Conservation (phyloP, 2,329 filamentous ascomycete genomes). For the Fusarium sp. region DNA sequence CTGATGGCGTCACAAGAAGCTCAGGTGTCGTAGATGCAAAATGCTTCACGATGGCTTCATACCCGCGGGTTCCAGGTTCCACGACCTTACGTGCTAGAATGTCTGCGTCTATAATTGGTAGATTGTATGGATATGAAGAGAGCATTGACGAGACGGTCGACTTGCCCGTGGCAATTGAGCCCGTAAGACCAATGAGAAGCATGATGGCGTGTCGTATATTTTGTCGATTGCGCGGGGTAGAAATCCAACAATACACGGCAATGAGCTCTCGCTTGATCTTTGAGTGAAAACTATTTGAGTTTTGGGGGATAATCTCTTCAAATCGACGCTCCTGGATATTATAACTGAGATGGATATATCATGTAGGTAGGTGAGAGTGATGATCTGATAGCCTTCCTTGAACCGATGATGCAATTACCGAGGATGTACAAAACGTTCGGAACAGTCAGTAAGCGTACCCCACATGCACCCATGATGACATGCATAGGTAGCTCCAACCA, state of each 20-base stretch:
- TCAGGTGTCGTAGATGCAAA: slow-evolving; percentile 89
- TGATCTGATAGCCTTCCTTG: slow-evolving; percentile 32
- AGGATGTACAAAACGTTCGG: slow-evolving; percentile 24
- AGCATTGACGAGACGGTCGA: slow-evolving; percentile 92
- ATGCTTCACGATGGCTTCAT: slow-evolving; percentile 83
- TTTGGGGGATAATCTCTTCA: background rate
- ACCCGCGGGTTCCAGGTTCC: slow-evolving; percentile 88
- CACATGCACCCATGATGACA: slow-evolving; percentile 10
- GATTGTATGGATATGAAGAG: slow-evolving; percentile 80
- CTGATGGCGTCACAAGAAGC: slow-evolving; percentile 75
- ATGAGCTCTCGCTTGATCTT: background rate
- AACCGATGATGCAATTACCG: slow-evolving; percentile 44
- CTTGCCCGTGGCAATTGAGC: slow-evolving; percentile 98
- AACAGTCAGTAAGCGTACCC: background rate
- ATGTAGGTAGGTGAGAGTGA: slow-evolving; percentile 13
- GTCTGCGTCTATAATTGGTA: slow-evolving; percentile 96
- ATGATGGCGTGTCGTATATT: slow-evolving; percentile 61
- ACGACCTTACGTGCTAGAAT: slow-evolving; percentile 92
- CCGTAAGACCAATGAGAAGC: slow-evolving; percentile 95
- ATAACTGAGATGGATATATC: background rate
- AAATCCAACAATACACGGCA: background rate
- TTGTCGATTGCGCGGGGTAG: background rate
- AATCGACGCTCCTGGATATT: background rate
- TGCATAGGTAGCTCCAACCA: slow-evolving; percentile 5
- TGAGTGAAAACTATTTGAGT: background rate